Evolutionary conservation across 2,329 filamentous ascomycete species (phyloP), one percentile per base, ranked within the genome.

Genomic region (Polychaeton citri): DNA sequence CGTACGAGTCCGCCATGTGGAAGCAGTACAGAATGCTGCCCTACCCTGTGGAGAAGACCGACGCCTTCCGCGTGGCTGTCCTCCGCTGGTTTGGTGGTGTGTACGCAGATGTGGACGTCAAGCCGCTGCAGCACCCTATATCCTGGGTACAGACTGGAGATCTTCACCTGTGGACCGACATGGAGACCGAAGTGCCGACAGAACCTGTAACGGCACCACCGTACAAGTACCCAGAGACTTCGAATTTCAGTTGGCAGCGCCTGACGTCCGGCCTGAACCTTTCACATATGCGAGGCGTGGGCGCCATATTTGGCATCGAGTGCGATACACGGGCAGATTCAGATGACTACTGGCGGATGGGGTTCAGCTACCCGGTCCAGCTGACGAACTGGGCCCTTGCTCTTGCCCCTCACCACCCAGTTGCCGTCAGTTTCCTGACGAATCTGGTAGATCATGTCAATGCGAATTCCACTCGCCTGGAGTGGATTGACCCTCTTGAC

Each of bases 311-410:
- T 19, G 37, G 37, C 7, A 16, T 39, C n/a, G 37, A 39, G 32
- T 12, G 33, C 28, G 37, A 39, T 21, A 39, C 31, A 6, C n/a
- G 18, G 13, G 17, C 37, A 10, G 37, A 39, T n/a, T 28, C 37
- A 5, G 37, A 39, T 18, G 37, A 39, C 15, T 39, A 39, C 34
- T 39, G 37, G 37, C 37, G 37, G 3, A 39, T 39, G 33, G 37
- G 37, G 17, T 39, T 36, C 28, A 33, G 33, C 2, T 39, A 31
- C 9, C 37, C 37, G 2, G 33, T 39, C 4, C 37, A 39, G 30
- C 19, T 39, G 28, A 39, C 37, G 3, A 39, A 39, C 10, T 39
- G 37, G 37, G 37, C 37, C 12, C 13, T 39, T 17, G 37, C 37
- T 2, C 35, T 39, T 24, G 21, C 37, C 21, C 37, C 37, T 4